These are phyloP conservation scores for Diplodia corticola DNA, from an alignment of 2,329 filamentous ascomycete species.

Conservation along the genomic window DNA sequence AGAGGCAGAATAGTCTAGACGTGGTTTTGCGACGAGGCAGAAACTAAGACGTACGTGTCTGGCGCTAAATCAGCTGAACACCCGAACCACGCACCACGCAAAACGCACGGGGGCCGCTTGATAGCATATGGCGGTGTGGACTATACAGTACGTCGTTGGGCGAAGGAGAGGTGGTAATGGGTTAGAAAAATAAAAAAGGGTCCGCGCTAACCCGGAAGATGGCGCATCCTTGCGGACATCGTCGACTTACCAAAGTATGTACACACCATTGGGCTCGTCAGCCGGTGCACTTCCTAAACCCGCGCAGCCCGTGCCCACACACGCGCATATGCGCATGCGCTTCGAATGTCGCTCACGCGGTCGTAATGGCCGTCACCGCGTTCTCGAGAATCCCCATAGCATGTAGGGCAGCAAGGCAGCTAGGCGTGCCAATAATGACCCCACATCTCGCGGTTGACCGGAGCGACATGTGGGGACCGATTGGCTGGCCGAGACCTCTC, in stretches of 20 bases:
- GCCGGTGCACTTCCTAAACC: background rate
- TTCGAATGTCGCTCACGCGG: background rate
- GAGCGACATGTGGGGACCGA: background rate
- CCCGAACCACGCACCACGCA: background rate
- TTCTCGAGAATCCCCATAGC: background rate
- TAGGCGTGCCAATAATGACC: background rate
- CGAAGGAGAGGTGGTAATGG: background rate
- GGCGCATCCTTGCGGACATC: background rate
- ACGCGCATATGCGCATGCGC: background rate
- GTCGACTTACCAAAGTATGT: background rate
- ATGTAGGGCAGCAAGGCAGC: background rate
- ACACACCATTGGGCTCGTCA: background rate
- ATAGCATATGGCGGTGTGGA: background rate
- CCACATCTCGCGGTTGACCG: background rate
- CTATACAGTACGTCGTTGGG: background rate
- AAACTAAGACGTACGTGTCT: background rate
- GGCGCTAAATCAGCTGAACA: background rate
- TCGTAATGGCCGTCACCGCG: background rate
- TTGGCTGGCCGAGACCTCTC: background rate
- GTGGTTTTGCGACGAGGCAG: background rate
- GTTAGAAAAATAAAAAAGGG: background rate
- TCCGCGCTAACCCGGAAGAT: background rate
- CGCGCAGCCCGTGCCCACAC: background rate
- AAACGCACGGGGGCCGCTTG: background rate
- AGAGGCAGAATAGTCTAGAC: background rate